Conservation (phyloP, 1,139 yeast genomes). For the Scheffersomyces insectosa region DNA sequence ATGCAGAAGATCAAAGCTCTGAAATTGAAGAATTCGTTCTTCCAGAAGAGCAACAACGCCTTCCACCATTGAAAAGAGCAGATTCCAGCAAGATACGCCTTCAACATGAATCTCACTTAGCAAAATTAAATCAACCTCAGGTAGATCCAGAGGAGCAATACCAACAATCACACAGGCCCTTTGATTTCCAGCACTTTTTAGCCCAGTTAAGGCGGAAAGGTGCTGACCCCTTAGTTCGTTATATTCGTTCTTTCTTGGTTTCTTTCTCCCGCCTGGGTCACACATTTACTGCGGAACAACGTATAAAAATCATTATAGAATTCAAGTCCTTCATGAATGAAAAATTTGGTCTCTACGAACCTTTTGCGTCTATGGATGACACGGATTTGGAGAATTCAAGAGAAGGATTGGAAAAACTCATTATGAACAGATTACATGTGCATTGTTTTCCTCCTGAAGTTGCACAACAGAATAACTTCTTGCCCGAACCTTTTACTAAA, state of each 20-base stretch:
- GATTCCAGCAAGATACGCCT: background rate
- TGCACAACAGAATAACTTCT: conserved; percentile 41
- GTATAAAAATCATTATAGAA: conserved; percentile 71
- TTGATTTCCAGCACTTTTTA: conserved; percentile 83
- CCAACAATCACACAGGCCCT: conserved; percentile 51
- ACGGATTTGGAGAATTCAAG: conserved; percentile 68
- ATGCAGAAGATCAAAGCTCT: conserved; percentile 12
- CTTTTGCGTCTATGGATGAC: conserved; percentile 67
- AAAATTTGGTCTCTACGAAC: conserved; percentile 67
- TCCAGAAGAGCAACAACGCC: conserved; percentile 1
- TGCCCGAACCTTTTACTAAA: conserved; percentile 31
- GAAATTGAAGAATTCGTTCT: conserved; percentile 15
- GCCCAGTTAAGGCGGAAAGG: conserved; percentile 67
- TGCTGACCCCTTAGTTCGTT: conserved; percentile 89
- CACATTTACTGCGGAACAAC: conserved; percentile 73
- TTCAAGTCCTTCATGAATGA: conserved; percentile 70
- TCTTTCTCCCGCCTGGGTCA: conserved; percentile 68
- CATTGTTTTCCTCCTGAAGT: conserved; percentile 83
- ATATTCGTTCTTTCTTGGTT: conserved; percentile 74
- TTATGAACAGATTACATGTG: conserved; percentile 82
- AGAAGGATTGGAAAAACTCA: conserved; percentile 89
- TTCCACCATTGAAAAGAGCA: background rate
- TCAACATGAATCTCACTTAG: background rate
- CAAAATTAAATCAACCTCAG: background rate
- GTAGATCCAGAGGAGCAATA: conserved; percentile 31